Evolutionary conservation across 805 yeast species (phyloP), one percentile per base, ranked within the genome.

Genomic region (Saccharomycopsis malanga): DNA sequence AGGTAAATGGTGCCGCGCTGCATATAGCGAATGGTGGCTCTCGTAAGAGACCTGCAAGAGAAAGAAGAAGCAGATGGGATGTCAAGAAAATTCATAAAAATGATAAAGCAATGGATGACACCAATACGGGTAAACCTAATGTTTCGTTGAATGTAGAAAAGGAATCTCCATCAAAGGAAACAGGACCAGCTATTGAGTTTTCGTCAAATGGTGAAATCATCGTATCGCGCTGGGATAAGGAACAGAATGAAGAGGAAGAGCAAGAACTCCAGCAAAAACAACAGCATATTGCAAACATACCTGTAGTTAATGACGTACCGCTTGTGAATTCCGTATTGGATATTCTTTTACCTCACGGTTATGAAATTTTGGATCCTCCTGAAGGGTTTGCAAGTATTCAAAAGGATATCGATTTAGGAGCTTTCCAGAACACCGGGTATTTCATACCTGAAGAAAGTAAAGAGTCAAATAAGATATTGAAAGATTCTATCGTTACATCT

Each of bases 391-490:
- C 29, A 10, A 39, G 20, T 17, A 45, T 21, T 17, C 18, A 3
- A 2, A 21, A 20, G 6, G 42, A 45, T 41, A 7, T 14, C 9
- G n/a, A n/a, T n/a, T n/a, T n/a, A n/a, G n/a, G n/a, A n/a, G 17
- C 18, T 18, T 12, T 2, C 1, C 38, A 30, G n/a, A 39, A 39
- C 10, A n/a, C 17, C 17, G 52, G 73, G 0, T 82, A 74, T 53
- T 62, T 67, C 53, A 71, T 80, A 27, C 86, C 86, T 0, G 79
- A 77, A 20, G 72, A 63, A 15, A 67, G 68, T 17, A 60, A 54
- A 12, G 52, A 58, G 39, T 36, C 61, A 12, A 27, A 58, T 25
- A 53, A 61, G 15, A 57, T 62, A 40, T 57, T 65, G 40, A 58
- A 66, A 48, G 59, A 69, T 51, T 56, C 69, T 12, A 50, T 75